These are phyloP conservation scores for Macadamia integrifolia DNA, from an alignment of 164 flowering plant species.

Conservation along the genomic window DNA sequence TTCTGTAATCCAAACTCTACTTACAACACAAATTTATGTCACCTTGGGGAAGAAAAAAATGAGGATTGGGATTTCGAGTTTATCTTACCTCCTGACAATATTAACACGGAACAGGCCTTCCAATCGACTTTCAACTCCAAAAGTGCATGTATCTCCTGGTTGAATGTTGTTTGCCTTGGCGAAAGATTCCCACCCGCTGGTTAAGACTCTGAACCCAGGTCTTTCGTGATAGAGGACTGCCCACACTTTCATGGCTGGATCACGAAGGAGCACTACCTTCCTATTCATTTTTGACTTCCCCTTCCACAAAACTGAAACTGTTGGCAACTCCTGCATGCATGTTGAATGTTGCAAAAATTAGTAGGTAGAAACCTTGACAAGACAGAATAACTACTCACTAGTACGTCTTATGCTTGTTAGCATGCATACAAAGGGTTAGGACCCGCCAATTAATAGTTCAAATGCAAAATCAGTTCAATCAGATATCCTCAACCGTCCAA, in stretches of 20 bases:
- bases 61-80: no score
- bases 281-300: constrained; percentile 8
- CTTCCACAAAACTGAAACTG: neutral
- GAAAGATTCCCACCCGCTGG: constrained; percentile 33
- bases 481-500: no score
- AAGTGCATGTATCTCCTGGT: constrained; percentile 28
- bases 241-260: constrained; percentile 28
- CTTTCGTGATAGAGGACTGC: constrained; percentile 34
- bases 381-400: no score
- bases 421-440: no score
- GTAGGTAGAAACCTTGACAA: no score
- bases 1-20: no score
- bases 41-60: no score
- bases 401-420: no score
- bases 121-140: constrained; percentile 7
- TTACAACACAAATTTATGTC: no score
- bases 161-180: constrained; percentile 27
- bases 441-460: no score
- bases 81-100: neutral
- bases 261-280: constrained; percentile 24
- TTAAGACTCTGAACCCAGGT: constrained; percentile 8
- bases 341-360: no score
- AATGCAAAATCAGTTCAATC: no score
- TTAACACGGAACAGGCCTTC: constrained; percentile 15
- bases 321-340: constrained; percentile 28